These are phyloP conservation scores for Trebouxia sp. DNA, from an alignment of 139 green algal genomes.

Conservation along the genomic window DNA sequence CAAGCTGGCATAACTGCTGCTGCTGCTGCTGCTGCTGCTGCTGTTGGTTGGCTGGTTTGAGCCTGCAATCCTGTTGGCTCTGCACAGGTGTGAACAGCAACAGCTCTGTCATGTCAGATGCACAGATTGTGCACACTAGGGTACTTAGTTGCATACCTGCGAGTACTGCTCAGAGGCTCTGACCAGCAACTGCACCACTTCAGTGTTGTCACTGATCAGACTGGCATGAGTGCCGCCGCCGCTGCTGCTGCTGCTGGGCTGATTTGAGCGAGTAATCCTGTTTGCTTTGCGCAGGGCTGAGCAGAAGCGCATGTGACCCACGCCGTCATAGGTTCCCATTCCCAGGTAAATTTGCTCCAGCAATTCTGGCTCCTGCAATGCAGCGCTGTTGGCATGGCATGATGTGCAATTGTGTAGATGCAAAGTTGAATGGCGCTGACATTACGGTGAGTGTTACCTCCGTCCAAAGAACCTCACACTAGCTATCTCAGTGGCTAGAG, in stretches of 20 bases:
- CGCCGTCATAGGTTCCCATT: slow-evolving; percentile 31
- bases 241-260: not conserved
- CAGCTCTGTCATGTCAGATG: too few species aligned
- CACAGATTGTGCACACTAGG: not conserved
- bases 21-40: not conserved
- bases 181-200: slow-evolving; percentile 29
- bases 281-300: slow-evolving; percentile 32
- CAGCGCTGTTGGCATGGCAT: not conserved
- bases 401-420: too few species aligned
- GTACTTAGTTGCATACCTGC: slow-evolving; percentile 4
- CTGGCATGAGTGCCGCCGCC: not conserved
- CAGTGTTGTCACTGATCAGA: slow-evolving; percentile 13
- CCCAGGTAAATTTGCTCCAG: slow-evolving; percentile 50
- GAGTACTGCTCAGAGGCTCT: slow-evolving; percentile 31
- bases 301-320: slow-evolving; percentile 36
- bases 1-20: too few species aligned
- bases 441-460: too few species aligned
- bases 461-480: too few species aligned
- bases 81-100: too few species aligned
- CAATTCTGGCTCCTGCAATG: slow-evolving; percentile 62
- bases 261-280: not conserved
- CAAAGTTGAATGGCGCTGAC: too few species aligned
- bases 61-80: too few species aligned
- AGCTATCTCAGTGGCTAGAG: too few species aligned
- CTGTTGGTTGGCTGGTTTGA: too few species aligned